Percentiles rank a stretch among this genome's conserved stretches.
Evolutionary conservation across 2,329 filamentous ascomycete species (phyloP).

Genomic region (Phaeophleospora eucalypticola): DNA sequence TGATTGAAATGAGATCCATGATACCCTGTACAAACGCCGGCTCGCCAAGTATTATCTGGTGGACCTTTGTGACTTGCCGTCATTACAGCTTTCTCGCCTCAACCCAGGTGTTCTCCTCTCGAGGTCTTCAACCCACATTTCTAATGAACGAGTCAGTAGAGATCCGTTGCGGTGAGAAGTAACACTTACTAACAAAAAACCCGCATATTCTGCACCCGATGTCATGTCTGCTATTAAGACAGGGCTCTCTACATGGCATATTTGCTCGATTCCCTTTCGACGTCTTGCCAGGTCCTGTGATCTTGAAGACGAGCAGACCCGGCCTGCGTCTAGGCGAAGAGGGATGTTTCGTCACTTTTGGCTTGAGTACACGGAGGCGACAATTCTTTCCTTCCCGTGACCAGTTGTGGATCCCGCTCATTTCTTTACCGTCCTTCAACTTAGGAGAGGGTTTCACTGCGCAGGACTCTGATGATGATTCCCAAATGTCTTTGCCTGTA

Average conservation of each 20-base stretch:
- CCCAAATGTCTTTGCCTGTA: neutral
- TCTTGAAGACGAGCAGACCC: neutral
- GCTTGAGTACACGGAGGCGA: neutral
- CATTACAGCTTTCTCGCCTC: neutral
- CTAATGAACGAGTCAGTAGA: neutral
- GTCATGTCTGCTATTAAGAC: neutral
- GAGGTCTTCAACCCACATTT: constrained; percentile 1
- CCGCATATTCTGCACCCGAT: constrained; percentile 1
- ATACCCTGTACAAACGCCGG: constrained; percentile 3
- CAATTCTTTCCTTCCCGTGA: no score
- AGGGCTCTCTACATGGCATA: neutral
- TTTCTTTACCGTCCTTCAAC: no score
- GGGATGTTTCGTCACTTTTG: neutral
- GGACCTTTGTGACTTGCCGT: no score
- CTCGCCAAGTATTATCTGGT: no score
- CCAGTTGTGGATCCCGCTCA: no score
- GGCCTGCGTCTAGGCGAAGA: neutral
- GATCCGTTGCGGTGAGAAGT: neutral
- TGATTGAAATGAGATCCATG: neutral
- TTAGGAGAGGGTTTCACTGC: no score
- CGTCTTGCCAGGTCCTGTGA: neutral
- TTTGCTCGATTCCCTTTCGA: neutral
- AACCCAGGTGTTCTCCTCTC: neutral
- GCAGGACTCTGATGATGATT: neutral
- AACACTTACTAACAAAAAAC: neutral